Conservation (phyloP, 768 basidiomycete species). For the Russula sp. region DNA sequence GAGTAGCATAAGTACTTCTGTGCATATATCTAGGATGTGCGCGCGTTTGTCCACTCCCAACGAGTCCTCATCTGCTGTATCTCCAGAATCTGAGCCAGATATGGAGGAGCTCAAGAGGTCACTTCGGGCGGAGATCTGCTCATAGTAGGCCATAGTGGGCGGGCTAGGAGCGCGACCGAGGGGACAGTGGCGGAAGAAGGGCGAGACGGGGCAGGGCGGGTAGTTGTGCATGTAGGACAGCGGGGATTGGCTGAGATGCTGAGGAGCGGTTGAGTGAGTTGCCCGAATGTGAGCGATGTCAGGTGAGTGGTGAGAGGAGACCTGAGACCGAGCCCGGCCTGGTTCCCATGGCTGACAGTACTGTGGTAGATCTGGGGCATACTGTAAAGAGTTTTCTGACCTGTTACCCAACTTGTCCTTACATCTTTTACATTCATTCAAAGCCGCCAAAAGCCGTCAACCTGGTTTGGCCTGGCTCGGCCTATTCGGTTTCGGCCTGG, state of each 20-base stretch:
- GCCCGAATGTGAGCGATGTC: too few species aligned
- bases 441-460: too few species aligned
- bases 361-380: too few species aligned
- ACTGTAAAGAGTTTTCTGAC: too few species aligned
- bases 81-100: conserved; percentile 14
- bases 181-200: conserved; percentile 59
- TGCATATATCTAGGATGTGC: too few species aligned
- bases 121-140: conserved; percentile 53
- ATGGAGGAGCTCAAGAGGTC: conserved; percentile 32
- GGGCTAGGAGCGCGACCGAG: conserved; percentile 78
- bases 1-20: too few species aligned
- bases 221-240: conserved; percentile 2
- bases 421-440: too few species aligned
- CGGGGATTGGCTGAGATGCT: conserved; percentile 16
- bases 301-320: too few species aligned
- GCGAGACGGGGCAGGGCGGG: conserved; percentile 24
- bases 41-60: too few species aligned
- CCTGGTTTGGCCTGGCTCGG: too few species aligned
- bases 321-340: neutral
- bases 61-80: conserved; percentile 14
- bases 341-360: conserved; percentile 16
- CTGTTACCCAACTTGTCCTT: too few species aligned
- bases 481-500: too few species aligned
- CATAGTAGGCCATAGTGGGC: conserved; percentile 85
- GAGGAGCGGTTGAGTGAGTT: neutral